A percentile compares a stretch with the other conserved stretches of the same genome.
Evolutionary conservation across 768 basidiomycete species (phyloP).

Genomic region (Leccinum longicurvipes): DNA sequence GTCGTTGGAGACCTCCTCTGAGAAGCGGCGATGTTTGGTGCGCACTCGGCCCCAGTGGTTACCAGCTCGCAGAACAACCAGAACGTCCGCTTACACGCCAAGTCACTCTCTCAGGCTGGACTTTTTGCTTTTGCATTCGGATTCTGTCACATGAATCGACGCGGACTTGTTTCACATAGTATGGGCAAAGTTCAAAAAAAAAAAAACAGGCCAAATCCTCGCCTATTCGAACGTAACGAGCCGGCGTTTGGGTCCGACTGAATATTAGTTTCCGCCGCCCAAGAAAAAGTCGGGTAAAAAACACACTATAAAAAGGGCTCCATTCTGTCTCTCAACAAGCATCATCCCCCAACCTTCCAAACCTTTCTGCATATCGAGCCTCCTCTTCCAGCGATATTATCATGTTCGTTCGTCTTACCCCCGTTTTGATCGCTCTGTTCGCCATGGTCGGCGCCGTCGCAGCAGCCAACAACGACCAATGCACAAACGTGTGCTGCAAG

Average conservation of each 20-base stretch:
- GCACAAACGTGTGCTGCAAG: not conserved
- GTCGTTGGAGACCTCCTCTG: too few relatives aligned
- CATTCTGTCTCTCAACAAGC: not conserved
- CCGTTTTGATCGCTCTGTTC: not conserved
- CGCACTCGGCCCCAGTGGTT: too few relatives aligned
- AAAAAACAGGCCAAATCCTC: too few relatives aligned
- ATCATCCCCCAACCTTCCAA: not conserved
- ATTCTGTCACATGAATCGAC: too few relatives aligned
- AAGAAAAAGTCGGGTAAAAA: not conserved
- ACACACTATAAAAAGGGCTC: not conserved
- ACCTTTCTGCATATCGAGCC: not conserved
- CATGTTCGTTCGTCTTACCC: constrained; percentile 7
- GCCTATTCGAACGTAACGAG: too few relatives aligned
- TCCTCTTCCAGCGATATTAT: not conserved
- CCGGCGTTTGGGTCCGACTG: not conserved
- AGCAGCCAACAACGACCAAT: not conserved
- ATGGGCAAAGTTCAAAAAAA: too few relatives aligned
- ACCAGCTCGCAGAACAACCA: too few relatives aligned
- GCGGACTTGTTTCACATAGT: too few relatives aligned
- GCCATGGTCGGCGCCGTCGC: not conserved
- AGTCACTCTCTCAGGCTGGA: too few relatives aligned
- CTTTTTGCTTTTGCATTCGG: too few relatives aligned
- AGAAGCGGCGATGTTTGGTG: not conserved
- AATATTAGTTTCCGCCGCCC: not conserved
- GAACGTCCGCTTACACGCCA: too few relatives aligned